These are phyloP conservation scores for Ophiostoma ulmi DNA, from an alignment of 2,329 filamentous ascomycete genomes.

Conservation along the genomic window DNA sequence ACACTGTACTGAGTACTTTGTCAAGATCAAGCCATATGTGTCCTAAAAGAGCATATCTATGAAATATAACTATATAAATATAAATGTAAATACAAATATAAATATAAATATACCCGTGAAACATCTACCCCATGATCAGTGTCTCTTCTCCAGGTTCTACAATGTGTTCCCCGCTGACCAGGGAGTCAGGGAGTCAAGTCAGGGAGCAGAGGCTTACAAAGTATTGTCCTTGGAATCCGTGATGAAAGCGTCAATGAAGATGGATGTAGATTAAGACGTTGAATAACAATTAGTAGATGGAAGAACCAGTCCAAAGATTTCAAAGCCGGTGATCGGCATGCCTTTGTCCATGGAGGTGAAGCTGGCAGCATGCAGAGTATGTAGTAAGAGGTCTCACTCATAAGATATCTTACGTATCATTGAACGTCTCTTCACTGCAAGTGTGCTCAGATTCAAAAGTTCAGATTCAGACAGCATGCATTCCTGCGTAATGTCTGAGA, in stretches of 20 bases:
- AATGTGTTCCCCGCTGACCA: neutral
- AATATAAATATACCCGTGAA: neutral
- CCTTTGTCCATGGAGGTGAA: no score
- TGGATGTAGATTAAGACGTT: neutral
- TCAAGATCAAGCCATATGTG: neutral
- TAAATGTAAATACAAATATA: neutral
- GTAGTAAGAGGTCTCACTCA: no score
- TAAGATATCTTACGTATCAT: no score
- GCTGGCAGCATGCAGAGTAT: no score
- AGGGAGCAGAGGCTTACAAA: neutral
- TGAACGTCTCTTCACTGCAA: no score
- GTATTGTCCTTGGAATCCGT: neutral
- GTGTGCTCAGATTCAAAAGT: neutral
- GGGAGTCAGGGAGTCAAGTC: neutral
- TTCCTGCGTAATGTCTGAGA: neutral
- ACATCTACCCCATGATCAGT: neutral
- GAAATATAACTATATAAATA: neutral
- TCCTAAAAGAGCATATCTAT: neutral
- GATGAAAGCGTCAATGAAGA: neutral
- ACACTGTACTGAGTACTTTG: no score
- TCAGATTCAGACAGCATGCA: neutral
- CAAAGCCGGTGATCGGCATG: no score
- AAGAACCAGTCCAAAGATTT: no score
- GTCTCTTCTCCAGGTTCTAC: slow-evolving; percentile 10
- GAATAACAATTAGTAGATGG: no score